Evolutionary conservation across 2,329 filamentous ascomycete species (phyloP).

Genomic region (Exophiala sp.): DNA sequence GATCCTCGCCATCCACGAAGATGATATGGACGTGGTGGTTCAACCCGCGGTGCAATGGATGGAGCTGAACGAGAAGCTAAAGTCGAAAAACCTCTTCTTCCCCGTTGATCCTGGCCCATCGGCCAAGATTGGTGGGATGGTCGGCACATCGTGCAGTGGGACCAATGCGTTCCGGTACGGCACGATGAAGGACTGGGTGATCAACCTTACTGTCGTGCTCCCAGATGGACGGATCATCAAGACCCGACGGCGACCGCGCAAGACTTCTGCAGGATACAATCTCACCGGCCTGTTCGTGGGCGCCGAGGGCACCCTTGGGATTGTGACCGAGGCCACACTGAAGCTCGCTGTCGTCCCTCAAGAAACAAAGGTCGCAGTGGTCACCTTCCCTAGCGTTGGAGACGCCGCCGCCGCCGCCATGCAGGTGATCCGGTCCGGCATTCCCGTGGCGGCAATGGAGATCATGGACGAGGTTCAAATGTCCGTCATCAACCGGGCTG

Average conservation of each 20-base stretch:
- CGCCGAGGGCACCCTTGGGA: slow-evolving; percentile 71
- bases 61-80: slow-evolving; percentile 70
- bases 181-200: slow-evolving; percentile 70
- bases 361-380: slow-evolving; percentile 70
- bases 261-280: slow-evolving; percentile 78
- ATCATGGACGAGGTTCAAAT: slow-evolving; percentile 88
- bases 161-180: slow-evolving; percentile 61
- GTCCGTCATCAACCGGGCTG: slow-evolving; percentile 70
- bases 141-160: slow-evolving; percentile 62
- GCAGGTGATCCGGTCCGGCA: slow-evolving; percentile 66
- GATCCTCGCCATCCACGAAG: slow-evolving; percentile 70
- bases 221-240: slow-evolving; percentile 64
- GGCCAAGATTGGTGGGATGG: slow-evolving; percentile 54
- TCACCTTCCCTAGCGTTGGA: slow-evolving; percentile 70
- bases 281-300: slow-evolving; percentile 74
- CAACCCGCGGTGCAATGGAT: slow-evolving; percentile 93
- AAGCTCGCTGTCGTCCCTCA: slow-evolving; percentile 73
- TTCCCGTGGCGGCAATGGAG: slow-evolving; percentile 72
- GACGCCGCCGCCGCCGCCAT: slow-evolving; percentile 69
- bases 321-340: slow-evolving; percentile 76
- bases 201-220: slow-evolving; percentile 65
- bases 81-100: slow-evolving; percentile 75
- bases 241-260: slow-evolving; percentile 66
- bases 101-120: slow-evolving; percentile 77
- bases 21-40: slow-evolving; percentile 88